A percentile compares a stretch with the other conserved stretches of the same genome.
phyloP scores from a whole-genome alignment of 176 grass and related monocot species.

The Thalia dealbata region DNA sequence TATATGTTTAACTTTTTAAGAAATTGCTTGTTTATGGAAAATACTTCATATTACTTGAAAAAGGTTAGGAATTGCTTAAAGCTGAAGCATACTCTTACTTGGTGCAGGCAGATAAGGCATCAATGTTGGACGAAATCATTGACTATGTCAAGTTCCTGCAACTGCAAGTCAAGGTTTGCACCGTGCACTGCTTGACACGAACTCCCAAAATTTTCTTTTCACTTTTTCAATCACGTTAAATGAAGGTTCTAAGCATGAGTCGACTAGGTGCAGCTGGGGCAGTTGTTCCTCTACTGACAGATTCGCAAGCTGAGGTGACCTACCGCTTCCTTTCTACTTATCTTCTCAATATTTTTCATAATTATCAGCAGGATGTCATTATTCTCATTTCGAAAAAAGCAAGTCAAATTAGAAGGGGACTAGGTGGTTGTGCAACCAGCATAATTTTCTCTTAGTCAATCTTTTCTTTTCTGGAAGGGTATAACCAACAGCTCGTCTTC shows the following conservation, averaged over 20 bases:
- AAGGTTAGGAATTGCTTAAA: background rate
- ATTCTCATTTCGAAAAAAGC: background rate
- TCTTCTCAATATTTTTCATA: background rate
- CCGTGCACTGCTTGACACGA: background rate
- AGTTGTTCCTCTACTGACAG: constrained; percentile 64
- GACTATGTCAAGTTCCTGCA: constrained; percentile 30
- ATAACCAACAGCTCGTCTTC: background rate
- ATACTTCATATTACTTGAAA: background rate
- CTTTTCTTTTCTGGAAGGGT: background rate
- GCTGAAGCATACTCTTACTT: constrained; percentile 1
- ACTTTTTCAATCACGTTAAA: constrained; percentile 6
- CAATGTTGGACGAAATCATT: constrained; percentile 32
- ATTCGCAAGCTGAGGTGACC: constrained; percentile 59
- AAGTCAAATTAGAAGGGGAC: too few species aligned
- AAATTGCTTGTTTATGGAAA: background rate
- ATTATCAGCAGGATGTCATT: background rate
- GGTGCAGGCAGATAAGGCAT: constrained; percentile 25
- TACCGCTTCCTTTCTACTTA: constrained; percentile 9
- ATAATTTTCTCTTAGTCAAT: background rate
- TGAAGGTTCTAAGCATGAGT: constrained; percentile 90
- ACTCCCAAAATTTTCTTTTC: background rate
- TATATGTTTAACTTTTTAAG: background rate
- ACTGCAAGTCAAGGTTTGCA: constrained; percentile 25
- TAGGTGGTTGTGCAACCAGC: too few species aligned
- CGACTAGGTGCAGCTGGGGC: constrained; percentile 73